A percentile compares a stretch with the other conserved stretches of the same genome.
Conservation (phyloP, 768 basidiomycete genomes). For the Amanita polypyramis region DNA sequence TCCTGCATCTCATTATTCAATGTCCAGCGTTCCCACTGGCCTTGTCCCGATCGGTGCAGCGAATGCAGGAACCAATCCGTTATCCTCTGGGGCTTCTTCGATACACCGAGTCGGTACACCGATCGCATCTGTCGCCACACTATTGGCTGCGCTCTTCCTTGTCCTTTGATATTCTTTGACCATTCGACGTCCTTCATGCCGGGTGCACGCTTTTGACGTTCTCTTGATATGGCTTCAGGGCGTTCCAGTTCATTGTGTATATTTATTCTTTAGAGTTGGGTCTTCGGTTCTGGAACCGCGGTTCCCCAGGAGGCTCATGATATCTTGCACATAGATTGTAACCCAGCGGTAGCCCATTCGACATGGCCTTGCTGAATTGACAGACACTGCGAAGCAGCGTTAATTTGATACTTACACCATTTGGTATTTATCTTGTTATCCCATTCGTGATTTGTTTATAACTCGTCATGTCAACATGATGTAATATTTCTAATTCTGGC, state of each 20-base stretch:
- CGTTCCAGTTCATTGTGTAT: background rate
- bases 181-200: slow-evolving; percentile 7
- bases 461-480: slow-evolving; percentile 3
- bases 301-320: background rate
- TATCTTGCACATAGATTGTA: slow-evolving; percentile 3
- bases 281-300: slow-evolving; percentile 1
- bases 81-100: slow-evolving; percentile 23
- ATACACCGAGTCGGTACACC: slow-evolving; percentile 30
- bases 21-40: background rate
- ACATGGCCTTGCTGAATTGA: slow-evolving; percentile 3
- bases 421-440: background rate
- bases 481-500: background rate
- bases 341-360: background rate
- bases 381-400: background rate
- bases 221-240: background rate
- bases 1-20: background rate
- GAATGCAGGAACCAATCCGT: slow-evolving; percentile 30
- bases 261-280: background rate
- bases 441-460: background rate
- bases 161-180: slow-evolving; percentile 24
- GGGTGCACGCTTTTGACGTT: background rate
- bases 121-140: slow-evolving; percentile 28
- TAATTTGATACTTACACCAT: background rate
- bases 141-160: slow-evolving; percentile 26
- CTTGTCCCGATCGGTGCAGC: slow-evolving; percentile 31